Base-by-base conservation (phyloP, 1,284 basidiomycete species). In the Agroathelia rolfsii region DNA sequence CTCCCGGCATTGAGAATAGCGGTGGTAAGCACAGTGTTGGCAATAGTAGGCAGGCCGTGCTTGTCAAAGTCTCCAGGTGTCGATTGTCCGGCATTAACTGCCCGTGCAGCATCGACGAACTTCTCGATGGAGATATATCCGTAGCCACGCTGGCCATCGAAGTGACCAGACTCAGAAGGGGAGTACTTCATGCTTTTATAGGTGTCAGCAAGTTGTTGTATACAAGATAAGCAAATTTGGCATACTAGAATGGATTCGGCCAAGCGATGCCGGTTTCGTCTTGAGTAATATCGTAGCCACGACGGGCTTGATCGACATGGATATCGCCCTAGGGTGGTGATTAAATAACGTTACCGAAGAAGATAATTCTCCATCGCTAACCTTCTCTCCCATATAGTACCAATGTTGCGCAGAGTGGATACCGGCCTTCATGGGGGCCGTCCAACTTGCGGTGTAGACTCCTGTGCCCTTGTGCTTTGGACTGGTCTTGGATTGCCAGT, bases 331-430 rank as follows among this genome's bases (percentile, higher is more conserved):
- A 51, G 16, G 22, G 24, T 18, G 10, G 27, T 12, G 16, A 13
- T 16, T 17, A 21, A 28, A 24, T 34, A 31, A 38, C 20, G 14
- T 27, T 20, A 8, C 17, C 20, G 18, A 23, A 15, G 20, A 21
- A 21, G 8, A 17, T 13, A 20, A 22, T 11, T 19, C 20, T 8
- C 12, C 31, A 14, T 24, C 24, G 39, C 59, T 26, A 37, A 77
- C 85, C 69, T 86, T 89, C 59, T 85, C 79, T 24, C 72, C 88
- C 84, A 92, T 88, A 59, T 92, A 92, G 58, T 92, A 90, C 83
- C 87, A 94, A 50, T 86, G 76, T 53, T 95, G 90, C 35, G 84
- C 83, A 7, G 82, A 81, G 56, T 94, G 90, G 17, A 85, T 62
- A 4, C 81, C 82, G 10, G 78, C 61, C 49, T 78, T 84, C 35